Evolutionary conservation across 129 eudicot genomes (phyloP).

Genomic region (Flaveria trinervia): DNA sequence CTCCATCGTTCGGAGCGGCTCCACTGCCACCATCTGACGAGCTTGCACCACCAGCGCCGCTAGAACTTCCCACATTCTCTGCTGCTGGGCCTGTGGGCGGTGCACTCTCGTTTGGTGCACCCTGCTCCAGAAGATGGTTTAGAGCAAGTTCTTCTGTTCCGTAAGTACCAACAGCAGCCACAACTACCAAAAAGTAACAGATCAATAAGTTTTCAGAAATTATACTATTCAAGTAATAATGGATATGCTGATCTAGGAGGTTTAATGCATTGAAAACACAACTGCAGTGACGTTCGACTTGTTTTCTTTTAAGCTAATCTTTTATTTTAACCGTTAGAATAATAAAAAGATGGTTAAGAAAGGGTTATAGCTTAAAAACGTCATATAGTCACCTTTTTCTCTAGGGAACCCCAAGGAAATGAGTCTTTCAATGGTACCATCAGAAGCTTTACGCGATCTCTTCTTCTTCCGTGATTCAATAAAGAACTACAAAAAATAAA

Average conservation of each 20-base stretch:
- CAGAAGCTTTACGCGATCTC: slow-evolving; percentile 47
- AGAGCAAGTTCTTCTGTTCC: slow-evolving; percentile 61
- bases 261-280: background rate
- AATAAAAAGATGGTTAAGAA: background rate
- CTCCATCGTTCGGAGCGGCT: slow-evolving; percentile 21
- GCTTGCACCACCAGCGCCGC: slow-evolving; percentile 32
- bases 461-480: slow-evolving; percentile 72
- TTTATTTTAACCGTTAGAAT: background rate
- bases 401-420: slow-evolving; percentile 73
- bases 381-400: slow-evolving; percentile 56
- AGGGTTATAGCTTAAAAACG: background rate
- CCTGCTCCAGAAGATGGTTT: slow-evolving; percentile 48
- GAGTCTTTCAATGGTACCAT: slow-evolving; percentile 54
- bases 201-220: background rate
- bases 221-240: background rate
- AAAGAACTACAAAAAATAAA: slow-evolving; percentile 50
- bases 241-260: background rate
- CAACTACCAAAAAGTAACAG: slow-evolving; percentile 44
- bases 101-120: slow-evolving; percentile 21
- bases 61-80: slow-evolving; percentile 25
- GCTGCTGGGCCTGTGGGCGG: slow-evolving; percentile 28
- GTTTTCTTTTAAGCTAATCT: background rate
- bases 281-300: background rate
- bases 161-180: slow-evolving; percentile 50
- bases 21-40: slow-evolving; percentile 30